Evolutionary conservation across 495 filamentous ascomycete species (phyloP), one percentile per base, ranked within the genome.

Genomic region (Trichoderma gamsii): DNA sequence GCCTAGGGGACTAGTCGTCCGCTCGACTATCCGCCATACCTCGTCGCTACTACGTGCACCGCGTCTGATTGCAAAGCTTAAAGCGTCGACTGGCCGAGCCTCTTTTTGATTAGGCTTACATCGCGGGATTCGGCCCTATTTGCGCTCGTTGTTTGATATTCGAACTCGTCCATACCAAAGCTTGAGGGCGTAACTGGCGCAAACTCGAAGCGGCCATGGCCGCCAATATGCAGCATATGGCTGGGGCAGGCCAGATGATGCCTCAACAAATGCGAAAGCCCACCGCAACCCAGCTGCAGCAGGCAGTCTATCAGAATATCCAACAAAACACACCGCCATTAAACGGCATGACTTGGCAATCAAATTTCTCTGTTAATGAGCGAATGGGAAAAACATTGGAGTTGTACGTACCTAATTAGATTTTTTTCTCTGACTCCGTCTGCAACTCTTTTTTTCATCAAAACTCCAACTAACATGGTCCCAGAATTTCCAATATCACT

Each of bases 151-250:
- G 16, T n/a, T 9, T 59, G 6, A 11, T 23, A 25, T 13, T 16
- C 23, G 9, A 61, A 29, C n/a, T 32, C 27, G 56, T 12, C 16
- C 27, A 6, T 25, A 29, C 1, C 15, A 15, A 1, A 18, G 23
- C 25, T 61, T 61, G 56, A 61, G 56, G 5, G 23, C 27, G 56
- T 46, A 38, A 38, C 64, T 49, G 16, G 73, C 71, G 66, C 61
- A 65, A 69, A 41, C 23, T 67, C 49, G 8, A 65, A 67, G 79
- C 79, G 78, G 77, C 80, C 69, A 83, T 83, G 81, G 80, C 81
- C 76, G 78, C 78, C 66, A 81, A 81, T 69, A 78, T 81, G 70
- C 76, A 73, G 70, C 78, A 79, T 65, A 83, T 81, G 78, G 77
- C 70, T 16, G 72, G 72, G 67, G 70, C 69, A 41, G 76, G 72